These are phyloP conservation scores for Fonsecaea nubica DNA, from an alignment of 2,329 filamentous ascomycete genomes.

Conservation along the genomic window DNA sequence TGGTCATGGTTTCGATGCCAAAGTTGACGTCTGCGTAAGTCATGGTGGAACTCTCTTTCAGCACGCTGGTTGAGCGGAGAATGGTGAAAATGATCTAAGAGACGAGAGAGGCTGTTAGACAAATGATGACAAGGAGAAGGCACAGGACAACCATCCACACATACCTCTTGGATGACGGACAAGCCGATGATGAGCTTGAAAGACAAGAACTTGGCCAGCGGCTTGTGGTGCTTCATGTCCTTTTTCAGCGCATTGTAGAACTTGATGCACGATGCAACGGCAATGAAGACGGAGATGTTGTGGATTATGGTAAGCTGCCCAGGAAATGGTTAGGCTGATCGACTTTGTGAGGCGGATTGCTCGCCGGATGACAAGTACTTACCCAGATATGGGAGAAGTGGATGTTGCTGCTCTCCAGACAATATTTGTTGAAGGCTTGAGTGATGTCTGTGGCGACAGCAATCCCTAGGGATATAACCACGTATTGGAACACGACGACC, in stretches of 20 bases:
- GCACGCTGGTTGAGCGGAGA: constrained; percentile 38
- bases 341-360: background rate
- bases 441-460: constrained; percentile 45
- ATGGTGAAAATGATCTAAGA: constrained; percentile 44
- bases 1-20: constrained; percentile 44
- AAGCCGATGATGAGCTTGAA: constrained; percentile 47
- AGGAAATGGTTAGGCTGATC: constrained; percentile 2
- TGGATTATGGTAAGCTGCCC: constrained; percentile 25
- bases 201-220: constrained; percentile 44
- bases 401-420: constrained; percentile 42
- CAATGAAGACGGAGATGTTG: constrained; percentile 37
- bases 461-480: constrained; percentile 41
- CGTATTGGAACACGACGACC: constrained; percentile 52
- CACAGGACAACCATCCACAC: background rate
- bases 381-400: constrained; percentile 51
- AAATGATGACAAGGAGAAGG: background rate
- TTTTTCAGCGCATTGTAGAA: constrained; percentile 43
- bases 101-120: background rate
- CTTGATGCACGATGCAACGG: constrained; percentile 41
- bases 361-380: constrained; percentile 14
- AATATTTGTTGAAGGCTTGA: constrained; percentile 43
- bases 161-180: constrained; percentile 41
- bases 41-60: constrained; percentile 40
- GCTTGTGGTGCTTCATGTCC: constrained; percentile 42
- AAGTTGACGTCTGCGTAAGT: constrained; percentile 44